phyloP scores from a whole-genome alignment of 2,329 filamentous ascomycete genomes.

The Aspergillus proliferans region DNA sequence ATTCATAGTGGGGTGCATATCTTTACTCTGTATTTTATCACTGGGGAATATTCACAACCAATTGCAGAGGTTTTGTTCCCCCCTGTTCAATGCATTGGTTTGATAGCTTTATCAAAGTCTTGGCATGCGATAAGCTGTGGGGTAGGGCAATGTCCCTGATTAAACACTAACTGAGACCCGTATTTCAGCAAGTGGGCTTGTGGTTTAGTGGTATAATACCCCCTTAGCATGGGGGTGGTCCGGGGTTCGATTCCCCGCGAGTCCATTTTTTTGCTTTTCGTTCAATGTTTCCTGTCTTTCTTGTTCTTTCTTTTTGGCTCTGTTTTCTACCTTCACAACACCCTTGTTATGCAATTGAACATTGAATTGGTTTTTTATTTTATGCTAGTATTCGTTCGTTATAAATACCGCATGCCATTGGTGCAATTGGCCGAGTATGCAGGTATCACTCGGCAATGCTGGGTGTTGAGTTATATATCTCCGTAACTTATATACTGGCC shows the following conservation, averaged over 20 bases:
- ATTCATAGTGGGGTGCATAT: not conserved
- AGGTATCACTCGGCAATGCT: too few species aligned
- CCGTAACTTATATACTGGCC: too few species aligned
- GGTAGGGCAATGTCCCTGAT: not conserved
- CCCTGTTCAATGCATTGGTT: not conserved
- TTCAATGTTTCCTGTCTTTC: too few species aligned
- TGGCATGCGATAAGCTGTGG: not conserved
- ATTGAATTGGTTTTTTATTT: too few species aligned
- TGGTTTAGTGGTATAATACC: conserved; percentile 46
- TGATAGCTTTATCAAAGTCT: not conserved
- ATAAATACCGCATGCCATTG: too few species aligned
- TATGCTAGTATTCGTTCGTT: too few species aligned
- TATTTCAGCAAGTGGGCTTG: conserved; percentile 17
- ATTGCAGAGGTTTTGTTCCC: not conserved
- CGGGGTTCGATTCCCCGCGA: conserved; percentile 46
- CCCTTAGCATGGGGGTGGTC: conserved; percentile 46
- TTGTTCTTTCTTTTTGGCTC: not conserved
- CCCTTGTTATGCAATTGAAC: too few species aligned
- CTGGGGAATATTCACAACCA: not conserved
- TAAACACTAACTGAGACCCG: not conserved
- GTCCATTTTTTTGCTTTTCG: conserved; percentile 28
- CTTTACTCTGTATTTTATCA: not conserved
- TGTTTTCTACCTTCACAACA: not conserved
- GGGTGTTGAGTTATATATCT: too few species aligned
- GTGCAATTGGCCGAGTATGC: too few species aligned